phyloP scores from a whole-genome alignment of 441 rosid genomes.

The Arabidopsis lyrata region DNA sequence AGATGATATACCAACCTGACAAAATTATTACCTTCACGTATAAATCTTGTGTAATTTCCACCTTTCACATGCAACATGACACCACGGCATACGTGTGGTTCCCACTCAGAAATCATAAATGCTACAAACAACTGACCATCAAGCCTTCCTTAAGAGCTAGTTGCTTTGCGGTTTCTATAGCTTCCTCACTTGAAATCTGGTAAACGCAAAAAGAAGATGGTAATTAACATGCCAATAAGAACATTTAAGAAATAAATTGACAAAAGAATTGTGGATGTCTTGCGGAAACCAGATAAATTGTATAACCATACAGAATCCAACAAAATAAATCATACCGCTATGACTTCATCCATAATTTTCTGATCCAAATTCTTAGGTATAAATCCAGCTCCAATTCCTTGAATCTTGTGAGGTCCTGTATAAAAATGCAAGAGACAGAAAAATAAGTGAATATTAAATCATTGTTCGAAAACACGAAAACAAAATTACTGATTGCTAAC shows the following conservation, averaged over 20 bases:
- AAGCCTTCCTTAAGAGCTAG: constrained; percentile 89
- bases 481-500: neutral
- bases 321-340: constrained; percentile 55
- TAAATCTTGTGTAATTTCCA: constrained; percentile 5
- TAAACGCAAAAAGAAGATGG: constrained; percentile 19
- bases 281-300: constrained; percentile 1
- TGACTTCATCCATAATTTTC: constrained; percentile 82
- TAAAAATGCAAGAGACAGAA: constrained; percentile 27
- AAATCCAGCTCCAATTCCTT: constrained; percentile 99
- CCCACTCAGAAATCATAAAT: constrained; percentile 1
- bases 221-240: neutral
- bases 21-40: neutral
- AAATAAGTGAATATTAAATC: neutral
- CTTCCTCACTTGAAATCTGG: constrained; percentile 83
- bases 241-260: neutral
- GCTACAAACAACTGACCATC: constrained; percentile 58
- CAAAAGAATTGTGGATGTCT: neutral
- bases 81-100: neutral
- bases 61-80: neutral
- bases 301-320: constrained; percentile 5
- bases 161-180: constrained; percentile 82
- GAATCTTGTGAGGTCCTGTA: constrained; percentile 98
- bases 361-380: constrained; percentile 84
- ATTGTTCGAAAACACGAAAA: neutral
- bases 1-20: constrained; percentile 90